Base-by-base conservation (phyloP, 2,329 filamentous ascomycete genomes). In the Talaromyces sp. region DNA sequence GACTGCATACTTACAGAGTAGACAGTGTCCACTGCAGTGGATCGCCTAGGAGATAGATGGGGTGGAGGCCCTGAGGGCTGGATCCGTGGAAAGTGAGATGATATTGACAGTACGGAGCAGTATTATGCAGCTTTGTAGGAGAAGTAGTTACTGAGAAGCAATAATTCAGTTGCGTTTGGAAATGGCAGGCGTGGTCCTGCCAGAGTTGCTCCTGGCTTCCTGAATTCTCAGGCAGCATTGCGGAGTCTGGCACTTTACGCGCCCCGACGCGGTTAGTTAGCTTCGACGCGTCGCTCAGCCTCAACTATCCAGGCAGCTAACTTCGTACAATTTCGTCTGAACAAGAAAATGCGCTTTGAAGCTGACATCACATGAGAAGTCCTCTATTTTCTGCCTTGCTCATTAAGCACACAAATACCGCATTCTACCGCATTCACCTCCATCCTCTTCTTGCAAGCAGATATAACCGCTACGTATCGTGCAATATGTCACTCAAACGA, bases 401-500 rank as follows among this genome's bases (percentile, higher is more conserved):
- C 19, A 22, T 35, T 19, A 19, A 35, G 9, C 52, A 43, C 25
- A 54, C 10, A 8, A 43, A 33, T 9, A 15, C 28, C 39, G n/a
- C 52, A 31, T 19, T 35, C 39, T 25, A n/a, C 19, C 55, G 19
- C 54, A n/a, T 28, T 13, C 40, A 21, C 19, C 28, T 21, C 21
- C 31, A 28, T 31, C 25, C 15, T 41, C 33, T 36, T 43, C 48
- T 19, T 15, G 13, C 2, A 21, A 25, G 17, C 15, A 52, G 10
- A 57, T 35, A 51, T 25, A 37, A 22, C 40, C 3, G 10, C 22
- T 48, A 7, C 19, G 9, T 21, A 7, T 56, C 36, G 2, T 39
- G 25, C 62, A 62, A 55, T 54, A 74, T 71, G 71, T 60, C 81
- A 10, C 74, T 84, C 62, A 91, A 91, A 76, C 85, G 88, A 65